These are phyloP conservation scores for Ogataea trehalophila DNA, from an alignment of 805 yeast species.

Conservation along the genomic window DNA sequence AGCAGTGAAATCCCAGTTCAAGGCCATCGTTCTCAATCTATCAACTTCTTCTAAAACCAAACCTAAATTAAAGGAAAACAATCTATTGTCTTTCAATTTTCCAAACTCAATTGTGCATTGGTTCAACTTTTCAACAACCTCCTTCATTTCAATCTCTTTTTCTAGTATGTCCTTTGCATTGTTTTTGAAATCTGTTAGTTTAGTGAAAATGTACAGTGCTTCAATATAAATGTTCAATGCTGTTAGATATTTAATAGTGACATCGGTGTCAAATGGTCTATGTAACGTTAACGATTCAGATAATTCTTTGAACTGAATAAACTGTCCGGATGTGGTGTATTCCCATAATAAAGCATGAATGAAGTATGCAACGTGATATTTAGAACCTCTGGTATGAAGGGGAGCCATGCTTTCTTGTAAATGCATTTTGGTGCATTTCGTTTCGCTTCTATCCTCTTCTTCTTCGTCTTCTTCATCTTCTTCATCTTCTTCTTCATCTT, in stretches of 20 bases:
- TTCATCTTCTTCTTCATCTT: too few species aligned
- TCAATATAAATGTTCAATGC: conserved; percentile 22
- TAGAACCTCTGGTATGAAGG: conserved; percentile 29
- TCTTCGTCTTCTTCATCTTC: conserved; percentile 4
- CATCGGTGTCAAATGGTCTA: conserved; percentile 40
- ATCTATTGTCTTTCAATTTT: background rate
- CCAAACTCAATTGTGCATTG: background rate
- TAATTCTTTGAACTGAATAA: conserved; percentile 30
- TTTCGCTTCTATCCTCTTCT: conserved; percentile 1
- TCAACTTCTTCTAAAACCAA: background rate
- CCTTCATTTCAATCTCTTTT: conserved; percentile 1
- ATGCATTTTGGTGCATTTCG: conserved; percentile 4
- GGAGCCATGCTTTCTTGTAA: conserved; percentile 12
- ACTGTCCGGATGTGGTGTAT: conserved; percentile 33
- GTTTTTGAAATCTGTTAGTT: conserved; percentile 1
- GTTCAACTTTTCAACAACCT: conserved; percentile 2
- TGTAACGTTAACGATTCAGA: conserved; percentile 35
- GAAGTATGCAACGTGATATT: conserved; percentile 36
- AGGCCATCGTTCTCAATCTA: background rate
- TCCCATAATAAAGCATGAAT: conserved; percentile 39
- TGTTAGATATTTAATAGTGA: conserved; percentile 34
- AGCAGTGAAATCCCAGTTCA: background rate
- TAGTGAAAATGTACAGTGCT: conserved; percentile 11
- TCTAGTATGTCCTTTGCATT: background rate
- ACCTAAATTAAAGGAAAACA: background rate